Conservation (phyloP, 176 grass and related monocot species). For the Lolium perenne region DNA sequence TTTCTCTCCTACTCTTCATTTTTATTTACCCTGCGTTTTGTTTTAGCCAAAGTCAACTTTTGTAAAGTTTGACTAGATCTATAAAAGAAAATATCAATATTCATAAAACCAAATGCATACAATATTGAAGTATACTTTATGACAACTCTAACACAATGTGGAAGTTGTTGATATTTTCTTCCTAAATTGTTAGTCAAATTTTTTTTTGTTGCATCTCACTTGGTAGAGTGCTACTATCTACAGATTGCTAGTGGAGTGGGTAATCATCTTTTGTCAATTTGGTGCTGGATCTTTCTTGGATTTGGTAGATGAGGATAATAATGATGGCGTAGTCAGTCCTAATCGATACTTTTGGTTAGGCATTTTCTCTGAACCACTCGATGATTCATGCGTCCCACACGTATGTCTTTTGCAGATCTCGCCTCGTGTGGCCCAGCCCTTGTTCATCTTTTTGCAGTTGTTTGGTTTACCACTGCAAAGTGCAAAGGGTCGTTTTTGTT, state of each 20-base stretch:
- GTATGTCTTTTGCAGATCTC: conserved; percentile 14
- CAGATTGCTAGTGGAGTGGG: background rate
- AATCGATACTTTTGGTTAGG: conserved; percentile 4
- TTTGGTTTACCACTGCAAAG: background rate
- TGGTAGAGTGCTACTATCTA: too few relatives aligned
- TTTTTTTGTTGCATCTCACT: too few relatives aligned
- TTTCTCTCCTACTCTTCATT: too few relatives aligned
- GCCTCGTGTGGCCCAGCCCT: background rate
- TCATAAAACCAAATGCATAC: too few relatives aligned
- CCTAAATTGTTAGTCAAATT: too few relatives aligned
- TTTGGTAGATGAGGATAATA: conserved; percentile 10
- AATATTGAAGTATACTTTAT: too few relatives aligned
- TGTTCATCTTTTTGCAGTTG: conserved; percentile 9
- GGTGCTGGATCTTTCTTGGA: background rate
- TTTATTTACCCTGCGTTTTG: too few relatives aligned
- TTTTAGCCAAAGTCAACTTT: too few relatives aligned
- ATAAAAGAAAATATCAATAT: too few relatives aligned
- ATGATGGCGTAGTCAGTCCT: background rate
- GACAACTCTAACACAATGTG: too few relatives aligned
- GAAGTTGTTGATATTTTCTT: too few relatives aligned
- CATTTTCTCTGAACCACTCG: background rate
- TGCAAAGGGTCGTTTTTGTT: conserved; percentile 31
- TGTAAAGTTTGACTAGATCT: too few relatives aligned
- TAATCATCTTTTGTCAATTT: background rate
- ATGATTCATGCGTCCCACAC: conserved; percentile 28